Evolutionary conservation across 2,329 filamentous ascomycete genomes (phyloP).

Genomic region (Alternaria sp.): DNA sequence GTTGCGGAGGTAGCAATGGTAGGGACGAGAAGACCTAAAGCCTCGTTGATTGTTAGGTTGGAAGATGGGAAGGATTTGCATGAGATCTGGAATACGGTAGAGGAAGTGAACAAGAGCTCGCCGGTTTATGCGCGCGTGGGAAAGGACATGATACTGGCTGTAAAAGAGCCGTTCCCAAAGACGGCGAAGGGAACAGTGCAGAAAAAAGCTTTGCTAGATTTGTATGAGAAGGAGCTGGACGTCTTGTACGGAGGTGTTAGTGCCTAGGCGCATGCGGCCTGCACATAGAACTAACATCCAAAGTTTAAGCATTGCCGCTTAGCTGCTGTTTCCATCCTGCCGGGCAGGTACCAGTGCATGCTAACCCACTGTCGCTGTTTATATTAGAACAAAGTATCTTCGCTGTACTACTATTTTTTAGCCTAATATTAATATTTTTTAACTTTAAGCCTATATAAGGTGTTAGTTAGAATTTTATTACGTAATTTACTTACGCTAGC

Average conservation of each 20-base stretch:
- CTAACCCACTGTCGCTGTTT: constrained; percentile 34
- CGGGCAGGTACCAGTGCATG: constrained; percentile 35
- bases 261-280: background rate
- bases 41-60: constrained; percentile 36
- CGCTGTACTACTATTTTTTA: constrained; percentile 27
- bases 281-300: background rate
- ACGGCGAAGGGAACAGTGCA: constrained; percentile 58
- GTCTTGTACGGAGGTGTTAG: constrained; percentile 2
- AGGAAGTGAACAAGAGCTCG: constrained; percentile 52
- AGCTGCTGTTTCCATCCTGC: constrained; percentile 33
- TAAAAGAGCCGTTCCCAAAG: constrained; percentile 54
- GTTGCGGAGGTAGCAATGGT: constrained; percentile 43
- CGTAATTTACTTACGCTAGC: no score
- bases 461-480: no score
- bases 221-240: constrained; percentile 43
- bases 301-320: constrained; percentile 27
- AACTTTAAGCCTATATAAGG: constrained; percentile 55
- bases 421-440: constrained; percentile 55
- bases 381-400: constrained; percentile 37
- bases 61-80: constrained; percentile 45
- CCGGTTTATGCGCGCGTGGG: constrained; percentile 53
- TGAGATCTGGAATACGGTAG: constrained; percentile 54
- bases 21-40: constrained; percentile 36
- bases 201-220: constrained; percentile 48
- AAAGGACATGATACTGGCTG: constrained; percentile 52